A percentile compares a stretch with the other conserved stretches of the same genome.
phyloP scores from a whole-genome alignment of 2,329 filamentous ascomycete species.

The Aspergillus quadrilineatus region DNA sequence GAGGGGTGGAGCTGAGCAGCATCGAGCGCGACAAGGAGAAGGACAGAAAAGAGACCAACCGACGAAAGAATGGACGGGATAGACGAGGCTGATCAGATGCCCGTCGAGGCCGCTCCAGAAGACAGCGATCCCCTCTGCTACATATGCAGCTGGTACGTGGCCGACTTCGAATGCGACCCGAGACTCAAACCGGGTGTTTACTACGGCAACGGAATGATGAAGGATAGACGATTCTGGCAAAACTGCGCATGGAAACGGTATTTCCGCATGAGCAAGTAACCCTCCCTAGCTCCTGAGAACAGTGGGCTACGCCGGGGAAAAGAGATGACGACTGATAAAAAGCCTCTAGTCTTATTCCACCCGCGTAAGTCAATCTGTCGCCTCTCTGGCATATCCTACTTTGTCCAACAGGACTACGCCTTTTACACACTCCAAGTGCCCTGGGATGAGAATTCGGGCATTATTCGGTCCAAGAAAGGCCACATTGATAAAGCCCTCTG shows the following conservation, averaged over 20 bases:
- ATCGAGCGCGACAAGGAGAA: no score
- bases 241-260: background rate
- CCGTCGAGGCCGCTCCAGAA: background rate
- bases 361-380: background rate
- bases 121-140: background rate
- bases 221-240: background rate
- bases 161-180: background rate
- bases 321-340: no score
- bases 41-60: no score
- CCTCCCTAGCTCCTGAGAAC: no score
- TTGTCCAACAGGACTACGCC: background rate
- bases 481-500: background rate
- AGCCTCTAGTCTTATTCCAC: background rate
- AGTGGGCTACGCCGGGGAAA: no score
- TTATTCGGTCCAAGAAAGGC: background rate
- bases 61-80: no score
- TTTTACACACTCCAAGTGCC: background rate
- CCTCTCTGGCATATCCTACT: conserved; percentile 3
- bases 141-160: background rate
- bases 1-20: no score
- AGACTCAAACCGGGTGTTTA: background rate
- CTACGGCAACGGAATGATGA: background rate
- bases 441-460: background rate
- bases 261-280: background rate
- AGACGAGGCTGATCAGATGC: background rate